Evolutionary conservation across 768 basidiomycete genomes (phyloP).

Genomic region (Lepiota brunneoincarnata): DNA sequence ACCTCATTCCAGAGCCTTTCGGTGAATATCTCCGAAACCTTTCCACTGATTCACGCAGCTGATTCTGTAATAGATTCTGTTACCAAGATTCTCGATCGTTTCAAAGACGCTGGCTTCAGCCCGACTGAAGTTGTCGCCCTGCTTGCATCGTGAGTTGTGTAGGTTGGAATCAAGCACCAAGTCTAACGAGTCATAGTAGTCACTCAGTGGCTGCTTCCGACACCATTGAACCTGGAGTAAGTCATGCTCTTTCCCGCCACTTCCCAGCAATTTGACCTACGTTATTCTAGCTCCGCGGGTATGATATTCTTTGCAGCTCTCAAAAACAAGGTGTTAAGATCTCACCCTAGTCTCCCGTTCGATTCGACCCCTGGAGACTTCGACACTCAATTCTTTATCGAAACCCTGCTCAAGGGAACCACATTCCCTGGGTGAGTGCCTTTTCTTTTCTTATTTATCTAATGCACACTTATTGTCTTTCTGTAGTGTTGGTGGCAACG

Average conservation of each 20-base stretch:
- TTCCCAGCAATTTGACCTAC: not conserved
- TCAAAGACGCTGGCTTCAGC: slow-evolving; percentile 21
- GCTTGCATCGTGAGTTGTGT: slow-evolving; percentile 8
- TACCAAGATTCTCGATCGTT: slow-evolving; percentile 18
- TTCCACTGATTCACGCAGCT: not conserved
- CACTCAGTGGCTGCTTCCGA: slow-evolving; percentile 8
- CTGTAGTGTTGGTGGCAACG: not conserved
- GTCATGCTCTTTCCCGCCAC: not conserved
- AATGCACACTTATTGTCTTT: not conserved
- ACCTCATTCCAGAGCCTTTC: slow-evolving; percentile 24
- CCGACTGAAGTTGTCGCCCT: slow-evolving; percentile 15
- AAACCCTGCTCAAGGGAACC: slow-evolving; percentile 37
- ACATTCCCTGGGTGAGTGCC: slow-evolving; percentile 30
- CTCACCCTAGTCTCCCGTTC: slow-evolving; percentile 29
- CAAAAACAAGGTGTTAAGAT: not conserved
- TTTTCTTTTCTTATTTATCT: too few relatives aligned
- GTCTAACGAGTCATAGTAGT: not conserved
- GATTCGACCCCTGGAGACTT: slow-evolving; percentile 43
- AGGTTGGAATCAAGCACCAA: not conserved
- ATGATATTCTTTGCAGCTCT: not conserved
- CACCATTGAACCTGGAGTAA: slow-evolving; percentile 3
- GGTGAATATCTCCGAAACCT: not conserved
- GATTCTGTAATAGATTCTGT: slow-evolving; percentile 15
- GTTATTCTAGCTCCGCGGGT: slow-evolving; percentile 5
- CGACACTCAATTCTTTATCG: slow-evolving; percentile 45